Base-by-base conservation (phyloP, 768 basidiomycete species). In the Trametes cinnabarina region DNA sequence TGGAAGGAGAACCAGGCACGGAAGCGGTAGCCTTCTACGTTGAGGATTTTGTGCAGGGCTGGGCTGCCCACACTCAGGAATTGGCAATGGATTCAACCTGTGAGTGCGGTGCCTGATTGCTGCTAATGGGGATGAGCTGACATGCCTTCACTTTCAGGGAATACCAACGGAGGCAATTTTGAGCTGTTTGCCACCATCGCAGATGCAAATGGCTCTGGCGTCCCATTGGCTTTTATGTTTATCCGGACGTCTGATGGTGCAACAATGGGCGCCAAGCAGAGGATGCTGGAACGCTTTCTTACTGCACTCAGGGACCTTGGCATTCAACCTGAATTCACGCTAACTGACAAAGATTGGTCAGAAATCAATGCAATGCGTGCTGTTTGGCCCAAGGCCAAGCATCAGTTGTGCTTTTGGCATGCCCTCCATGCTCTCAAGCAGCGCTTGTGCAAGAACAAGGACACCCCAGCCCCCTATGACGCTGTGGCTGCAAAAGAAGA, bases 351-450 rank as follows among this genome's bases (percentile, higher is more conserved):
- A 51, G 71, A 73, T 43, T 62, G 55, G 54, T 57, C 69, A 0
- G 73, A 74, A 47, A 74, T 77, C 42, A 72, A 73, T 58, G 71
- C 72, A 1, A 70, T 69, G 55, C 52, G 50, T 3, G 52, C 44
- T 0, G 44, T 55, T 8, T 71, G 65, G 49, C 73, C 72, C 5
- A 41, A 65, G 5, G 71, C 71, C 10, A 77, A 77, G 51, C 73
- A 73, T 37, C 74, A 75, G 52, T 56, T 78, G 0, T 77, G 74
- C 57, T 73, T 72, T 42, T 76, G 75, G 75, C 75, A 76, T 55
- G 65, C 63, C 15, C 49, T 75, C 14, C 57, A 63, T 3, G 67
- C 69, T 14, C 39, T 73, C 15, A 75, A 74, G 32, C 66, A 49
- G 17, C 67, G 70, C 0, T 63, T 75, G 0, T 47, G 71, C 1